Evolutionary conservation across 2,329 filamentous ascomycete genomes (phyloP), one percentile per base, ranked within the genome.

Genomic region (Chaetomium sp.): DNA sequence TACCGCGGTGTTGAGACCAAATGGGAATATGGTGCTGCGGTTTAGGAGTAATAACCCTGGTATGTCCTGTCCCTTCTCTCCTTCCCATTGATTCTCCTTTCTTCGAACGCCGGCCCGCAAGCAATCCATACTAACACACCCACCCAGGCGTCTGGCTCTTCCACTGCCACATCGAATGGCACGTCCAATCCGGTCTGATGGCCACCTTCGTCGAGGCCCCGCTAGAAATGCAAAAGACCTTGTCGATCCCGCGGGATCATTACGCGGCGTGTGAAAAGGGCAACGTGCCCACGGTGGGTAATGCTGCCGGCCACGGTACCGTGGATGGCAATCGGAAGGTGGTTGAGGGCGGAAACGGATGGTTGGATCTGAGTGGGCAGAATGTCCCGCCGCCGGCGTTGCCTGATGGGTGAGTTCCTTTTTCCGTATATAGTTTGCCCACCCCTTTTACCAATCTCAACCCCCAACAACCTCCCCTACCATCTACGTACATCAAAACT

Each of bases 141-240:
- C 10, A 27, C 19, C 19, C 42, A 63, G 53, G 52, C 5, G 74
- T 87, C 27, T 88, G 84, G 84, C 69, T 87, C 4, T 88, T 91
- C 72, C 88, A 91, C 70, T 91, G 88, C 70, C 88, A 92, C 67
- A 86, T 91, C 52, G 86, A 89, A 66, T 92, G 86, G 86, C 87
- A 90, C 66, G 75, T 88, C 55, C 72, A 78, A 1, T 82, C 82
- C 3, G 87, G 87, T n/a, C 75, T 89, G 2, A 74, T 82, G 3
- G 79, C 83, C 32, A 84, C 82, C 1, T 79, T 89, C 60, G 69
- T 87, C 58, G 85, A 87, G 68, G 79, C 81, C 0, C 85, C 84
- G 0, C 66, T 78, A 3, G 77, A 82, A 14, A 66, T 94, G 0
- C 87, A 91, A 65, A 69, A 79, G 57, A 73, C 70, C 0, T 62